A percentile compares a stretch with the other conserved stretches of the same genome.
Conservation (phyloP, 441 rosid genomes). For the Aquilaria agallochum region DNA sequence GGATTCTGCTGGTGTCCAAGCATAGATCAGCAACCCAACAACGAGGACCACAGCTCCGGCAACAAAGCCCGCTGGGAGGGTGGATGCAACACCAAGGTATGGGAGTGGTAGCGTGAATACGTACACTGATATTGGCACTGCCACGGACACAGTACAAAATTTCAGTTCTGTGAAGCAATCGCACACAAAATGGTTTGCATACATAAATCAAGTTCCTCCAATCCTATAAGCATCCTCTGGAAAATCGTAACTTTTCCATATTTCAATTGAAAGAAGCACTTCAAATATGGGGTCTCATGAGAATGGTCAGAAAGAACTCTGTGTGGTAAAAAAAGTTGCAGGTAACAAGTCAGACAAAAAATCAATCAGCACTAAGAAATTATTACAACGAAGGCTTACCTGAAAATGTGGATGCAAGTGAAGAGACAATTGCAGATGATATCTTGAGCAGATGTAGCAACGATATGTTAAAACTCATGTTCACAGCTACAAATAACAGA, state of each 20-base stretch:
- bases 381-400: constrained; percentile 32
- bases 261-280: no score
- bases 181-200: neutral
- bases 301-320: no score
- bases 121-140: constrained; percentile 82
- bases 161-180: constrained; percentile 1
- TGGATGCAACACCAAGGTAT: constrained; percentile 70
- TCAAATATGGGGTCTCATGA: no score
- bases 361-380: neutral
- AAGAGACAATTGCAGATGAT: constrained; percentile 87
- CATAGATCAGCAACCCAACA: constrained; percentile 69
- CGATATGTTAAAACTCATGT: constrained; percentile 90
- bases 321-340: neutral
- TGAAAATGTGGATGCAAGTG: constrained; percentile 86
- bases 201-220: no score
- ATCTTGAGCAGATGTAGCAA: constrained; percentile 88
- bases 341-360: neutral
- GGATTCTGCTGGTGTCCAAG: constrained; percentile 58
- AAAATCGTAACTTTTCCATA: no score
- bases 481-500: constrained; percentile 63
- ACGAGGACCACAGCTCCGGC: constrained; percentile 77
- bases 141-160: constrained; percentile 7
- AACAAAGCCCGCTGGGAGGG: constrained; percentile 79
- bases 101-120: constrained; percentile 87
- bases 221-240: no score